phyloP scores from a whole-genome alignment of 805 yeast species.

The Candida loeiensis region DNA sequence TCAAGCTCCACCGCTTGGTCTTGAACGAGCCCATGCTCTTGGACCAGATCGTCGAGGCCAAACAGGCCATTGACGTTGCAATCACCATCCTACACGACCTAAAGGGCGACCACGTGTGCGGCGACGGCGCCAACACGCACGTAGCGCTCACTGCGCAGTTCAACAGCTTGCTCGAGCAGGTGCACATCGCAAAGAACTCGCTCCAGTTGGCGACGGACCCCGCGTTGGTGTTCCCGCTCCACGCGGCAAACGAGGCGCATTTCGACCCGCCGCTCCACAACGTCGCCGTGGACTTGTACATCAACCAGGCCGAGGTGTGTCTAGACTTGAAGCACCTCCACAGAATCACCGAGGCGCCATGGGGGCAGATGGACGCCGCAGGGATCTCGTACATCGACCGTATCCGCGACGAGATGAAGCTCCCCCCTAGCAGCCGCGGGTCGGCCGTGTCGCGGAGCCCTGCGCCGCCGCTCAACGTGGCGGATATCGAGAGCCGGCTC shows the following conservation, averaged over 20 bases:
- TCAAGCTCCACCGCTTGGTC: conserved; percentile 27
- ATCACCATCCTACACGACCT: conserved; percentile 13
- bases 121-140: not conserved
- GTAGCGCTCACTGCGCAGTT: conserved; percentile 1
- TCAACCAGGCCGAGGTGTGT: conserved; percentile 54
- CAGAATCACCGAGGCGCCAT: conserved; percentile 53
- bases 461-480: conserved; percentile 19
- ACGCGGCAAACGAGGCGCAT: conserved; percentile 33
- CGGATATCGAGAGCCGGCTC: conserved; percentile 21
- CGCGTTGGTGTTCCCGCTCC: conserved; percentile 54
- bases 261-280: conserved; percentile 46
- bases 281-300: conserved; percentile 53
- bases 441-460: conserved; percentile 10
- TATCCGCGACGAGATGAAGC: conserved; percentile 52
- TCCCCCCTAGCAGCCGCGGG: conserved; percentile 16
- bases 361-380: conserved; percentile 50
- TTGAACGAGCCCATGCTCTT: conserved; percentile 35
- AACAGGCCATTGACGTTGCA: conserved; percentile 27
- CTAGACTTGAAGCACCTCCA: conserved; percentile 25
- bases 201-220: conserved; percentile 52
- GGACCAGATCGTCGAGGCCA: conserved; percentile 46
- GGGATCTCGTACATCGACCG: conserved; percentile 53
- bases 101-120: not conserved
- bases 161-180: conserved; percentile 15
- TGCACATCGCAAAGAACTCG: conserved; percentile 23